A percentile compares a stretch with the other conserved stretches of the same genome.
Evolutionary conservation across 2,329 filamentous ascomycete species (phyloP).

Genomic region (Xenoacremonium recifei): DNA sequence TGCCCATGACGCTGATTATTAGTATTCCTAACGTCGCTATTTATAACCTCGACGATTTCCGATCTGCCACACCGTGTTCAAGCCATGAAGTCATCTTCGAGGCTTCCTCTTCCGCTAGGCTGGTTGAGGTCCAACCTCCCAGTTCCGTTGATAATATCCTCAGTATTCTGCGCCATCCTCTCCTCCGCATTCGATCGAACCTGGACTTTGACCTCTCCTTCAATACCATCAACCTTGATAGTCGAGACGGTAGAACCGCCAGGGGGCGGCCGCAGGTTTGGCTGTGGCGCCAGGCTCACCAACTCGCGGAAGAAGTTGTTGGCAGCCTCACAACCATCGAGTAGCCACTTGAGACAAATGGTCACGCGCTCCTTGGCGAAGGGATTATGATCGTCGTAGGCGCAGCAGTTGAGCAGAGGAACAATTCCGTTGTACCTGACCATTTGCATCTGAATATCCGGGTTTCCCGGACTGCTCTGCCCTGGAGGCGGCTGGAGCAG

Average conservation of each 20-base stretch:
- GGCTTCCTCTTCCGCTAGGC: constrained; percentile 27
- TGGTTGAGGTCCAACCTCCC: constrained; percentile 40
- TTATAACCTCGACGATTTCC: too few relatives aligned
- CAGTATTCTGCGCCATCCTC: constrained; percentile 23
- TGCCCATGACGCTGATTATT: too few relatives aligned
- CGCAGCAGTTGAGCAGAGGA: constrained; percentile 82
- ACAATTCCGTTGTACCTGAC: constrained; percentile 83
- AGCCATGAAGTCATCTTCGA: constrained; percentile 47
- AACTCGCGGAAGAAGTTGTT: constrained; percentile 69
- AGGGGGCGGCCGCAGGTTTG: constrained; percentile 35
- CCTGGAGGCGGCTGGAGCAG: constrained; percentile 79
- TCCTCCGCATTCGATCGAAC: constrained; percentile 37
- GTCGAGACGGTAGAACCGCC: constrained; percentile 39
- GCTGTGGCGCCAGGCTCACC: constrained; percentile 43
- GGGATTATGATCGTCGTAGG: constrained; percentile 89
- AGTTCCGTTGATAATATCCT: constrained; percentile 43
- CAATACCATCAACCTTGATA: constrained; percentile 54
- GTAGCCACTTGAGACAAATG: constrained; percentile 80
- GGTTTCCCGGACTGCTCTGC: constrained; percentile 60
- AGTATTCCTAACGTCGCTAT: too few relatives aligned
- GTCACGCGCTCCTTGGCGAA: constrained; percentile 92
- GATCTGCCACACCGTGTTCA: too few relatives aligned
- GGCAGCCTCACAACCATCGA: constrained; percentile 72
- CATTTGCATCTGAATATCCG: constrained; percentile 83
- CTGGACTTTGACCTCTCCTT: constrained; percentile 56